Conservation (phyloP, 2,329 filamentous ascomycete genomes). For the Colletotrichum sp. region DNA sequence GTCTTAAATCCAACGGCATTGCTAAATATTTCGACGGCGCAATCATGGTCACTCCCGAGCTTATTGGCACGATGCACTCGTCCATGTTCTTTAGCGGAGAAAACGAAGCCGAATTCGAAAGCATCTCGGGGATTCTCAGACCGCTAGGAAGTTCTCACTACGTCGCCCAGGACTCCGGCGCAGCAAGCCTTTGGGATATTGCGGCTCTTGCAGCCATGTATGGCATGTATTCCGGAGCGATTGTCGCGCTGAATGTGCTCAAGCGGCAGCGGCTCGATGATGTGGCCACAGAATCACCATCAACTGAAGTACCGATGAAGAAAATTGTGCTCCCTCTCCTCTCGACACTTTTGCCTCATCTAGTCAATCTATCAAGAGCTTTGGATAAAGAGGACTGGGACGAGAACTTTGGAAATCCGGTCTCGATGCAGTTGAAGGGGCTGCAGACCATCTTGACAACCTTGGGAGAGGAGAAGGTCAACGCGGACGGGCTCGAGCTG, state of each 20-base stretch:
- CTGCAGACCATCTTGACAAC: constrained; percentile 27
- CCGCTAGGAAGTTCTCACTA: constrained; percentile 26
- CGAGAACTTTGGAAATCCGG: constrained; percentile 29
- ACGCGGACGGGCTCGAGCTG: neutral
- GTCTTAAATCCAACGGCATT: constrained; percentile 18
- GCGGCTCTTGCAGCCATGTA: constrained; percentile 31
- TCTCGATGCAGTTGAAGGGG: constrained; percentile 28
- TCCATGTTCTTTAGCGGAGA: constrained; percentile 28
- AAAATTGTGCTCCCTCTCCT: constrained; percentile 27
- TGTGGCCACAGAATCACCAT: neutral
- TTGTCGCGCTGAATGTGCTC: constrained; percentile 28
- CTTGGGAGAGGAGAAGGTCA: constrained; percentile 28
- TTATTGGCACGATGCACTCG: constrained; percentile 27
- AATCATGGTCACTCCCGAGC: constrained; percentile 32
- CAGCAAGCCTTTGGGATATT: constrained; percentile 28
- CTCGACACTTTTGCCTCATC: constrained; percentile 28
- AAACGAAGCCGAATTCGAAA: constrained; percentile 11
- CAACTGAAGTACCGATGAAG: neutral
- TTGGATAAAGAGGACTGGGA: constrained; percentile 27
- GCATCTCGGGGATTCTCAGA: constrained; percentile 6
- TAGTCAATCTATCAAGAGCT: constrained; percentile 22
- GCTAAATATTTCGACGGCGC: constrained; percentile 31
- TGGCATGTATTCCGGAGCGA: constrained; percentile 29
- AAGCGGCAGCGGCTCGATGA: constrained; percentile 18
- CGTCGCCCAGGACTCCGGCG: constrained; percentile 20